Conservation (phyloP, 2,329 filamentous ascomycete species). For the Fusarium acutatum region DNA sequence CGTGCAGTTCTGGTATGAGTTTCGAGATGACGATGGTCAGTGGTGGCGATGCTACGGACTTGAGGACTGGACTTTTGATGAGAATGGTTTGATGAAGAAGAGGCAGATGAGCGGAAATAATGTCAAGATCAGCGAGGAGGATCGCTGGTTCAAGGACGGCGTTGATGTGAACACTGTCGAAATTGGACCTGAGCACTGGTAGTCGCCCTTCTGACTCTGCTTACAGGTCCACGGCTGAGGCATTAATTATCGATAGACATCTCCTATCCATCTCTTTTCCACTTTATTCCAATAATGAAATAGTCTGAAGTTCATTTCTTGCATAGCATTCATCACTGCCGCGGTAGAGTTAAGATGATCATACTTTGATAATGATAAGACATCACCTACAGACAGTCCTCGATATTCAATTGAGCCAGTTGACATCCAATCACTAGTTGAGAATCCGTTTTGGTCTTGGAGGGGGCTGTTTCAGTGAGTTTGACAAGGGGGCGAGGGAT, state of each 20-base stretch:
- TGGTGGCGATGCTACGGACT: slow-evolving; percentile 92
- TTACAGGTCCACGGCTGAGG: not conserved
- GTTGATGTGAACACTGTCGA: slow-evolving; percentile 74
- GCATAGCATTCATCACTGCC: not conserved
- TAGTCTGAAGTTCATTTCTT: not conserved
- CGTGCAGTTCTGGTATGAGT: slow-evolving; percentile 93
- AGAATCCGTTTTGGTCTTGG: not conserved
- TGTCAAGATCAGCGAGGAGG: slow-evolving; percentile 66
- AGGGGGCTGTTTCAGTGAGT: not conserved
- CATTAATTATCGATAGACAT: not conserved
- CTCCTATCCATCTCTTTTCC: not conserved
- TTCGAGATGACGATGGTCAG: slow-evolving; percentile 72
- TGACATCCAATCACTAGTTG: not conserved
- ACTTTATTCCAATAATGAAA: not conserved
- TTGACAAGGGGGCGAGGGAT: slow-evolving; percentile 2
- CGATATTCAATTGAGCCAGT: not conserved
- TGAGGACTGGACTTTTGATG: slow-evolving; percentile 80
- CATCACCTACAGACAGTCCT: not conserved
- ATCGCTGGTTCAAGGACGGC: slow-evolving; percentile 75
- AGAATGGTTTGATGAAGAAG: slow-evolving; percentile 76
- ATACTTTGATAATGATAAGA: not conserved
- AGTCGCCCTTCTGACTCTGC: not conserved
- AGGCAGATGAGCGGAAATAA: slow-evolving; percentile 81
- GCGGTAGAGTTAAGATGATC: not conserved
- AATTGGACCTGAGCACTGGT: slow-evolving; percentile 52